These are phyloP conservation scores for Aspergillus saccharolyticus DNA, from an alignment of 495 filamentous ascomycete genomes.

Conservation along the genomic window DNA sequence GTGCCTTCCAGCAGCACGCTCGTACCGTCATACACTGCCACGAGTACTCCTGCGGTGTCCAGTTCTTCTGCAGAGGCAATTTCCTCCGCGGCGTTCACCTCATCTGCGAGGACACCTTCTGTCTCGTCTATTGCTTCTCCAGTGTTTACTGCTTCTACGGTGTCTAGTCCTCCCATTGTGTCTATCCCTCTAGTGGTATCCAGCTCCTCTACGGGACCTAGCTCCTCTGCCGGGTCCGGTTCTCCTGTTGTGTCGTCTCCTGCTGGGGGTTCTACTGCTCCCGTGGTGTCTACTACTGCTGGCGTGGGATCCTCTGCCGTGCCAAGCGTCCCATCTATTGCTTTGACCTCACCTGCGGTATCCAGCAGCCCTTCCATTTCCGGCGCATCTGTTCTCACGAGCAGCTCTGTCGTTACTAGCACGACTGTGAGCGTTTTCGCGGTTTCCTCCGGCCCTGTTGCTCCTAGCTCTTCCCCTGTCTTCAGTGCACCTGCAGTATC, in stretches of 20 bases:
- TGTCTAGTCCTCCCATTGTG: not conserved
- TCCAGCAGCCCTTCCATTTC: not conserved
- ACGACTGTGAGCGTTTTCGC: not conserved
- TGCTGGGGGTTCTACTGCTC: not conserved
- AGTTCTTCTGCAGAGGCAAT: not conserved
- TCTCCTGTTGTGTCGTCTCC: not conserved
- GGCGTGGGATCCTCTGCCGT: not conserved
- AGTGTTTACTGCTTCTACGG: not conserved
- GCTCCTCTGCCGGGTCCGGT: not conserved
- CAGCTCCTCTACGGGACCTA: not conserved
- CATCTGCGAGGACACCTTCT: no score
- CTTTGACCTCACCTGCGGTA: not conserved
- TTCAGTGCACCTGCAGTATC: not conserved
- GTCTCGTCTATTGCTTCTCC: not conserved
- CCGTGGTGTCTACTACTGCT: slow-evolving; percentile 9
- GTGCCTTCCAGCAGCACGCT: not conserved
- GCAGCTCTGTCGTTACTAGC: not conserved
- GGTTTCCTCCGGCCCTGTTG: slow-evolving; percentile 1
- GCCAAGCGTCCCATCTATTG: slow-evolving; percentile 1
- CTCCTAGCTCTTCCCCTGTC: slow-evolving; percentile 2
- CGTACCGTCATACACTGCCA: not conserved
- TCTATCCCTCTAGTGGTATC: not conserved
- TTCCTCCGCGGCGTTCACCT: not conserved
- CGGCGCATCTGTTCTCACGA: not conserved
- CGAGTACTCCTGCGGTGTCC: slow-evolving; percentile 1